Evolutionary conservation across 306 rosid species (phyloP).

Genomic region (Macrotyloma uniflorum): DNA sequence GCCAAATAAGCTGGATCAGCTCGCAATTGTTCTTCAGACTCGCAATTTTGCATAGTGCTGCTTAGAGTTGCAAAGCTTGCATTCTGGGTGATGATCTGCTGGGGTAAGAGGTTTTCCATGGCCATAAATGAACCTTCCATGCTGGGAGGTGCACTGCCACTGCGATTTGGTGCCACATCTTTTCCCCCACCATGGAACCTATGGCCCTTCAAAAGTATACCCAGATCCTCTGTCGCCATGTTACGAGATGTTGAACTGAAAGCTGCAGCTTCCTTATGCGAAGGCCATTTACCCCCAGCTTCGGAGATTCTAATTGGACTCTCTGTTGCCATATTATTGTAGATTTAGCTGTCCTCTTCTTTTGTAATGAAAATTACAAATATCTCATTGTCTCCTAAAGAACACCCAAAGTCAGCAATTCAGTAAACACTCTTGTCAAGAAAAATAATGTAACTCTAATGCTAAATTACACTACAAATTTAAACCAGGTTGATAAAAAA

Average conservation of each 20-base stretch:
- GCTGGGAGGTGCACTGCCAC: slow-evolving; percentile 81
- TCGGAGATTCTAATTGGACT: slow-evolving; percentile 72
- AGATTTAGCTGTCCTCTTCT: slow-evolving; percentile 31
- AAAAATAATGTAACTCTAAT: background rate
- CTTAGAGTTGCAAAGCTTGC: slow-evolving; percentile 51
- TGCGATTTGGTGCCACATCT: slow-evolving; percentile 59
- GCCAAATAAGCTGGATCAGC: slow-evolving; percentile 66
- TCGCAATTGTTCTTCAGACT: slow-evolving; percentile 57
- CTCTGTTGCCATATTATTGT: slow-evolving; percentile 62
- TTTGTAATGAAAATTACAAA: slow-evolving; percentile 29
- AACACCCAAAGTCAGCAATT: slow-evolving; percentile 24
- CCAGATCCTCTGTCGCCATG: slow-evolving; percentile 61
- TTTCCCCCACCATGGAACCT: slow-evolving; percentile 49
- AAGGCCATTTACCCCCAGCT: slow-evolving; percentile 70
- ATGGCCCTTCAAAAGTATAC: slow-evolving; percentile 57
- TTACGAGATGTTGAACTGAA: slow-evolving; percentile 46
- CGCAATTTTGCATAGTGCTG: slow-evolving; percentile 46
- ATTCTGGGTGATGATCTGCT: slow-evolving; percentile 43
- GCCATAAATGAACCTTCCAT: slow-evolving; percentile 75
- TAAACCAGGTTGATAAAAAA: background rate
- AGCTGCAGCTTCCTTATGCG: slow-evolving; percentile 53
- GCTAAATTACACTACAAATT: background rate
- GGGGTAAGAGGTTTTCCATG: slow-evolving; percentile 55
- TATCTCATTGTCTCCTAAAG: slow-evolving; percentile 43
- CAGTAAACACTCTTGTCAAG: background rate